Base-by-base conservation (phyloP, 1,284 basidiomycete genomes). In the Cryptococcus hybrid region DNA sequence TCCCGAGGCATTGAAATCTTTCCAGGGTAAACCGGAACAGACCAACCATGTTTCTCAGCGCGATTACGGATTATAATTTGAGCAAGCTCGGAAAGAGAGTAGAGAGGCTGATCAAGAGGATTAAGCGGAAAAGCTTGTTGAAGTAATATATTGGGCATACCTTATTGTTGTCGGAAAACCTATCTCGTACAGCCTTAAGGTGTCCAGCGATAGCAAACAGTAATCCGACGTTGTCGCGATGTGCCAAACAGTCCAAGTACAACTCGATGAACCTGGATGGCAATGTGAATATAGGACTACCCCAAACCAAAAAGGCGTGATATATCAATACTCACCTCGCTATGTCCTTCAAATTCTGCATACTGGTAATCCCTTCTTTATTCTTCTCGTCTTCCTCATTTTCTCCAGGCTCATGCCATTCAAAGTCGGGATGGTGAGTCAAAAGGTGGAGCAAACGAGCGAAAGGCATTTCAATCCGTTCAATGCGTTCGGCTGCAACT, bases 361-460 rank as follows among this genome's bases (percentile, higher is more conserved):
- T 55, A 36, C 67, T 78, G 18, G 50, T 81, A 79, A 47, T 64
- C 5, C 53, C 65, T 42, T 66, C 68, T 43, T 56, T 40, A 4
- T 47, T 53, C n/a, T 55, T 53, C 15, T 59, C 54, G 36, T 57
- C 60, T 18, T 55, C 57, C 15, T 59, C 54, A 36, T 57, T 57
- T 44, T 56, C 51, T 39, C 38, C 52, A 64, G 59, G 49, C 57
- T 59, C 34, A 12, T 55, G 46, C 62, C 59, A 64, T n/a, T 80
- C 81, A 68, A 93, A 92, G 76, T 99, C 95, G 1, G 95, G 94
- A 76, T 99, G 95, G 71, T 96, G 92, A 0, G 93, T 89, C 2
- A 99, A 81, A 0, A 95, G 76, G 69, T 94, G 89, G 5, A 99
- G 80, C 12, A 98, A 78, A 4, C 93, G 86, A 37, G 93, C 85